Percentiles rank a stretch among this genome's conserved stretches.
Conservation (phyloP, 805 yeast genomes). For the Candida railenensis region DNA sequence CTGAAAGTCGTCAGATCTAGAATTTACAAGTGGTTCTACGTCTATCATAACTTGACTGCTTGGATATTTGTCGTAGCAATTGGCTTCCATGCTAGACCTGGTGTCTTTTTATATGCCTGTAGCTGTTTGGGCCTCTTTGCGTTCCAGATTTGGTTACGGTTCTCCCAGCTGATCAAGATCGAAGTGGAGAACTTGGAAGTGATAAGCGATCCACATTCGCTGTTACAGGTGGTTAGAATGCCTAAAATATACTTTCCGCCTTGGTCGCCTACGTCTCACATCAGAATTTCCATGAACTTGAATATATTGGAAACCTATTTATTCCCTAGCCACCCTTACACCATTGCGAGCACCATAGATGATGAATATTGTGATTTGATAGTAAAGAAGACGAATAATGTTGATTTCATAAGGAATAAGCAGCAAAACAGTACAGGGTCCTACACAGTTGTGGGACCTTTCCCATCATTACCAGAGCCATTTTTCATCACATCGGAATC, state of each 20-base stretch:
- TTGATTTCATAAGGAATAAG: background rate
- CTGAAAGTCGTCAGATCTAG: constrained; percentile 48
- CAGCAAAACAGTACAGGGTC: background rate
- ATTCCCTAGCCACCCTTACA: constrained; percentile 66
- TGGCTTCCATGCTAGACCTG: constrained; percentile 70
- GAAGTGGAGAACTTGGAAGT: constrained; percentile 15
- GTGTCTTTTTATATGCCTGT: constrained; percentile 41
- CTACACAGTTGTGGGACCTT: constrained; percentile 24
- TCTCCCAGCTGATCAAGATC: constrained; percentile 13
- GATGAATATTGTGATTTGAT: constrained; percentile 44
- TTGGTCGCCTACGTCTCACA: constrained; percentile 55
- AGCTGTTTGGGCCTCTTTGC: constrained; percentile 26
- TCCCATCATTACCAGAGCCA: constrained; percentile 42
- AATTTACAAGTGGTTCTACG: constrained; percentile 53
- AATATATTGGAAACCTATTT: constrained; percentile 35
- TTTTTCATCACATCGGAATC: constrained; percentile 50
- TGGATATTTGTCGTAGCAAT: constrained; percentile 45
- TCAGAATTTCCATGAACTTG: constrained; percentile 45
- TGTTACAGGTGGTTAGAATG: constrained; percentile 20
- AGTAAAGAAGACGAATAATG: constrained; percentile 36
- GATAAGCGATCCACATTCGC: constrained; percentile 12
- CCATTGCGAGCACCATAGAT: constrained; percentile 48
- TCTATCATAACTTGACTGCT: constrained; percentile 53
- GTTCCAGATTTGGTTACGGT: constrained; percentile 37
- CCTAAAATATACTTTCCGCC: constrained; percentile 13